These are phyloP conservation scores for Russula earlei DNA, from an alignment of 768 basidiomycete genomes.

Conservation along the genomic window DNA sequence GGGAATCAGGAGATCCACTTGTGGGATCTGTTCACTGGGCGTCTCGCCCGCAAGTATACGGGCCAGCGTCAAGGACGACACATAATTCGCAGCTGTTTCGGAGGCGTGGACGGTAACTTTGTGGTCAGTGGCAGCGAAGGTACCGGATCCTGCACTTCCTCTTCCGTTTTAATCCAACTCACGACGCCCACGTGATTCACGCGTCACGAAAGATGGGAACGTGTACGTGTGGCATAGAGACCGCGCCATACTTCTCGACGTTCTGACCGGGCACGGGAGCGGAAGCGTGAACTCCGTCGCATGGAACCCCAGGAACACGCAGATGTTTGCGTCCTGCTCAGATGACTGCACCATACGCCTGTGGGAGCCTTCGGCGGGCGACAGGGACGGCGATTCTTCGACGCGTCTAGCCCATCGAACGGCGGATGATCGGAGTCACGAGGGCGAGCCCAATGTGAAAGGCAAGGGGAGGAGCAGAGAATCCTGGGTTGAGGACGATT, in stretches of 20 bases:
- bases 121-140: slow-evolving; percentile 95
- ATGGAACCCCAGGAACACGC: slow-evolving; percentile 85
- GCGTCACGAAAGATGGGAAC: slow-evolving; percentile 57
- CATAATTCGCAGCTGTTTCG: slow-evolving; percentile 90
- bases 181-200: slow-evolving; percentile 7
- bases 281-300: slow-evolving; percentile 94
- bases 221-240: slow-evolving; percentile 96
- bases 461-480: slow-evolving; percentile 57
- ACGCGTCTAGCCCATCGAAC: background rate
- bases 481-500: slow-evolving; percentile 29
- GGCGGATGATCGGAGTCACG: slow-evolving; percentile 8
- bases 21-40: slow-evolving; percentile 67
- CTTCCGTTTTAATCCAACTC: slow-evolving; percentile 3
- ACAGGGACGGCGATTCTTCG: slow-evolving; percentile 13
- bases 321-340: slow-evolving; percentile 94
- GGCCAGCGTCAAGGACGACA: slow-evolving; percentile 80
- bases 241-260: slow-evolving; percentile 73
- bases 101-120: slow-evolving; percentile 80
- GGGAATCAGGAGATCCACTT: slow-evolving; percentile 72
- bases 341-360: slow-evolving; percentile 88
- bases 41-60: slow-evolving; percentile 67
- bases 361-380: slow-evolving; percentile 54
- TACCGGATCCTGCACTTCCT: slow-evolving; percentile 28
- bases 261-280: slow-evolving; percentile 76
- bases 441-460: slow-evolving; percentile 35